Evolutionary conservation across 2,329 filamentous ascomycete species (phyloP).

Genomic region (Ambrosiella cleistominuta): DNA sequence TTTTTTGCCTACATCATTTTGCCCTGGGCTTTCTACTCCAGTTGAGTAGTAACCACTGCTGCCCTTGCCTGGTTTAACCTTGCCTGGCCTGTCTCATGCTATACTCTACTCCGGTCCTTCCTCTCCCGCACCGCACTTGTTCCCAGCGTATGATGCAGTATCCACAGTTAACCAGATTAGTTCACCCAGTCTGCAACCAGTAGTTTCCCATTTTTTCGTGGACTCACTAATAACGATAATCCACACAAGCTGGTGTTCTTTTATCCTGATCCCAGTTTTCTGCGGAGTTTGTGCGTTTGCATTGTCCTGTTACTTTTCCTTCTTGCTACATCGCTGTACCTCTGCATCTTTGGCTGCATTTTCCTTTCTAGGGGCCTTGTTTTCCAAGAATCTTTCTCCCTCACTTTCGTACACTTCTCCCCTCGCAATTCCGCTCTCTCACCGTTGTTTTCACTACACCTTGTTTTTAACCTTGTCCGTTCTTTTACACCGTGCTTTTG

Average conservation of each 20-base stretch:
- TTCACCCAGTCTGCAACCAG: background rate
- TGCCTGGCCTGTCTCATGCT: background rate
- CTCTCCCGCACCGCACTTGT: background rate
- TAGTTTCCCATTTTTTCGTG: background rate
- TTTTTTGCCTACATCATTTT: background rate
- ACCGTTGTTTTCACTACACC: slow-evolving; percentile 2
- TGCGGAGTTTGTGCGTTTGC: background rate
- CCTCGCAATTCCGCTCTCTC: background rate
- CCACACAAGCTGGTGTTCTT: background rate
- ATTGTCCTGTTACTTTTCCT: background rate
- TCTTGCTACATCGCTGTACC: background rate
- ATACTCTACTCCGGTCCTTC: background rate
- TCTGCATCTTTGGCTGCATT: slow-evolving; percentile 1
- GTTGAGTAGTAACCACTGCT: background rate
- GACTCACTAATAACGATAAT: background rate
- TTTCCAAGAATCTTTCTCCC: background rate
- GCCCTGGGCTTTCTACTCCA: background rate
- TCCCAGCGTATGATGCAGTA: background rate
- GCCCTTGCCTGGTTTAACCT: background rate
- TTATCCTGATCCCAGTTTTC: background rate
- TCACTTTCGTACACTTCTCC: background rate
- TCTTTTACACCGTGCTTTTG: slow-evolving; percentile 7
- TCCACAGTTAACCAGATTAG: background rate
- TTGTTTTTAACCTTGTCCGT: background rate
- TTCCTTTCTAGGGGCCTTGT: background rate